Evolutionary conservation across 1,139 yeast species (phyloP).

Genomic region (Hyphopichia khmerensis): DNA sequence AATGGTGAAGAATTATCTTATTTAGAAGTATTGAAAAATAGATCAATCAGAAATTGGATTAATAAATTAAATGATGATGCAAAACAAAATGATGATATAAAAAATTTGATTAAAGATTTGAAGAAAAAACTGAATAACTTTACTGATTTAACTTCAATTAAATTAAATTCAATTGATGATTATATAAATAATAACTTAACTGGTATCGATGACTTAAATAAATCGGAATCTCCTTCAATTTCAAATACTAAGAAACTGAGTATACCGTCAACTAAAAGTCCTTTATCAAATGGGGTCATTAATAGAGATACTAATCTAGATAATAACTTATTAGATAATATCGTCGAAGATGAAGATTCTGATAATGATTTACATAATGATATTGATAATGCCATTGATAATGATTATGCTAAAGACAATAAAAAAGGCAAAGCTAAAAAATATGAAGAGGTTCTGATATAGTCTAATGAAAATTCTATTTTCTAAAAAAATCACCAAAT

Average conservation of each 20-base stretch:
- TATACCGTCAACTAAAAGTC: constrained; percentile 5
- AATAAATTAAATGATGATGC: constrained; percentile 16
- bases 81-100: constrained; percentile 14
- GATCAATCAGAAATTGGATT: constrained; percentile 35
- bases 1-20: constrained; percentile 55
- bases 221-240: background rate
- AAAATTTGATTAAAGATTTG: constrained; percentile 23
- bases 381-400: background rate
- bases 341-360: constrained; percentile 3
- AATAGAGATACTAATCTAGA: background rate
- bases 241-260: background rate
- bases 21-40: constrained; percentile 55
- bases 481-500: constrained; percentile 75
- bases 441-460: too few relatives aligned
- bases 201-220: constrained; percentile 12
- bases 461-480: too few relatives aligned
- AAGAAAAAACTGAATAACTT: constrained; percentile 8
- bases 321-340: background rate
- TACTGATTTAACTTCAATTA: background rate
- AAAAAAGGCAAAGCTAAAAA: too few relatives aligned
- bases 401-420: too few relatives aligned
- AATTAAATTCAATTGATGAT: constrained; percentile 22
- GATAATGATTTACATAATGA: constrained; percentile 1
- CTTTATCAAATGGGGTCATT: constrained; percentile 7
- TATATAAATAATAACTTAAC: constrained; percentile 28